Conservation (phyloP, 768 basidiomycete genomes). For the Calocera viscosa region DNA sequence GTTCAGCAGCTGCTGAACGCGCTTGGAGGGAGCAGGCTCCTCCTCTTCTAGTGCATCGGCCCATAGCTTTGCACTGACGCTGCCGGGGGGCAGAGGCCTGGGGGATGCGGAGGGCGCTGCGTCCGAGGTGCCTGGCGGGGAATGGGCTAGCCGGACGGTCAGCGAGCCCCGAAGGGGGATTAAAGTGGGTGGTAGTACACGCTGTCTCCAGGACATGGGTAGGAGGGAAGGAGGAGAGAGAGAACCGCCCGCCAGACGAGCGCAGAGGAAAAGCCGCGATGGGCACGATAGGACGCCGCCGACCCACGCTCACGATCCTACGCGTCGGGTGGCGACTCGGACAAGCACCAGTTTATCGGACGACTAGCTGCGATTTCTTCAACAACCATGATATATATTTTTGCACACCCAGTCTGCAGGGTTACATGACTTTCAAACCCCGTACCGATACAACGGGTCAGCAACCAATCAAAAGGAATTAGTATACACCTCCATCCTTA, state of each 20-base stretch:
- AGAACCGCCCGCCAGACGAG: background rate
- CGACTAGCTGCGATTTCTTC: no score
- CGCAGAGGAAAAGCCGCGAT: no score
- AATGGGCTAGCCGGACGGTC: background rate
- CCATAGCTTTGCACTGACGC: slow-evolving; percentile 50
- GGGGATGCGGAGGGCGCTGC: background rate
- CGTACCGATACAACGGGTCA: no score
- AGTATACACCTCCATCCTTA: no score
- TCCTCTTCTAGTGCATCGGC: slow-evolving; percentile 44
- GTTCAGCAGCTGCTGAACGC: slow-evolving; percentile 13
- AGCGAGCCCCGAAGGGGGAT: background rate
- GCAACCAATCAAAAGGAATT: no score
- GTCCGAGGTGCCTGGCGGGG: background rate
- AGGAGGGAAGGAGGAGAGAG: background rate
- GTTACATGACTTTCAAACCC: no score
- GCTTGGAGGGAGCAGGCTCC: slow-evolving; percentile 15
- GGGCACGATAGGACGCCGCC: no score
- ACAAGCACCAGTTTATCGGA: no score
- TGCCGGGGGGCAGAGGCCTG: background rate
- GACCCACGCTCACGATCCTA: no score
- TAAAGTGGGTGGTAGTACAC: background rate
- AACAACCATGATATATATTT: no score
- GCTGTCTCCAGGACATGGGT: background rate
- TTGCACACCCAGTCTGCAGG: no score
- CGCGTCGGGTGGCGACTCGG: no score